Evolutionary conservation across 176 grass and related monocot genomes (phyloP).

Genomic region (Zea luxurians): DNA sequence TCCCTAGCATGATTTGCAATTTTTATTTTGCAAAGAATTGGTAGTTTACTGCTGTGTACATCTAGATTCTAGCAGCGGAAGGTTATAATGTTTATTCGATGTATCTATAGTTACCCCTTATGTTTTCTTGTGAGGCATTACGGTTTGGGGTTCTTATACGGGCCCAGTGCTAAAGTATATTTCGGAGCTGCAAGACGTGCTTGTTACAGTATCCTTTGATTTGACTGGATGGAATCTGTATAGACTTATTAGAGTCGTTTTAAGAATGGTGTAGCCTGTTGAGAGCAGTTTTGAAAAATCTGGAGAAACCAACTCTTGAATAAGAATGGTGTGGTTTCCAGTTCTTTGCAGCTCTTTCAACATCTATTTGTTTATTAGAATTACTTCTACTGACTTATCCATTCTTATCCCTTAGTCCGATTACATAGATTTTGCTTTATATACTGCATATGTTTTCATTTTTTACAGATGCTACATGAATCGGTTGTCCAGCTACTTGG

Average conservation of each 20-base stretch:
- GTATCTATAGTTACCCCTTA: too few relatives aligned
- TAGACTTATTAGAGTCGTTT: neutral
- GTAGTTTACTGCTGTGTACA: too few relatives aligned
- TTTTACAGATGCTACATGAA: neutral
- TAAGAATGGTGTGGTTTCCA: neutral
- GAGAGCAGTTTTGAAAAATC: neutral
- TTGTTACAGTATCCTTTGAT: constrained; percentile 9
- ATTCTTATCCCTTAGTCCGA: neutral
- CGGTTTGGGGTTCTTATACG: neutral
- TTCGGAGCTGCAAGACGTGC: neutral
- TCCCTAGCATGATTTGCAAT: too few relatives aligned
- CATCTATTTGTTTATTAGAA: neutral
- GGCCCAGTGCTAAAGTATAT: constrained; percentile 14
- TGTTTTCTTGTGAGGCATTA: constrained; percentile 11
- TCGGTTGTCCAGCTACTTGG: neutral
- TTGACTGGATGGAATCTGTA: neutral
- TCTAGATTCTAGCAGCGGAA: too few relatives aligned
- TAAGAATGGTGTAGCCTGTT: neutral
- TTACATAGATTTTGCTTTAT: neutral
- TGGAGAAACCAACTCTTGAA: neutral
- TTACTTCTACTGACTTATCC: neutral
- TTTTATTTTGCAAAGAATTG: too few relatives aligned
- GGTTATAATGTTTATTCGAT: too few relatives aligned
- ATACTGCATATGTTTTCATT: too few relatives aligned
- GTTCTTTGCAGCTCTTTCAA: neutral